Conservation (phyloP, 2,329 filamentous ascomycete genomes). For the Daldinia eschscholtzii region DNA sequence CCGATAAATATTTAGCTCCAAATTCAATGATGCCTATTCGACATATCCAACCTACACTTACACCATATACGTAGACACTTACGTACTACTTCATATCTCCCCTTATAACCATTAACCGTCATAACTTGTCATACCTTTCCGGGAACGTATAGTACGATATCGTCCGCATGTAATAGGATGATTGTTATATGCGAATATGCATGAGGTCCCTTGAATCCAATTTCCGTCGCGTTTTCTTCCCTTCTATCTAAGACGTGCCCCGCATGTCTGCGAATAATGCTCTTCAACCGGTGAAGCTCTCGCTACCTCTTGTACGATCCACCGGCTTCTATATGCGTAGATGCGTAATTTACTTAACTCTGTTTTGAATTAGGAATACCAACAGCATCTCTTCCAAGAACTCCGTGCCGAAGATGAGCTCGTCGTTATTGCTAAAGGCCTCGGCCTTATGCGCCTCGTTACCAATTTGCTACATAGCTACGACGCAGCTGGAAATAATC, state of each 20-base stretch:
- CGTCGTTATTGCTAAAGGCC: constrained; percentile 88
- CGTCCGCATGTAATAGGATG: constrained; percentile 19
- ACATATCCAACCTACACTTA: constrained; percentile 13
- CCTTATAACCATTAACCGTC: not conserved
- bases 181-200: constrained; percentile 44
- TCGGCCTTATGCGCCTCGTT: constrained; percentile 90
- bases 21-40: constrained; percentile 11
- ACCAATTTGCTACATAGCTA: constrained; percentile 98
- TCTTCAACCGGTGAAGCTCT: constrained; percentile 81
- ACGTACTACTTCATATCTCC: constrained; percentile 19
- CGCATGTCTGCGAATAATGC: constrained; percentile 67
- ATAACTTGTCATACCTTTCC: not conserved
- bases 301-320: constrained; percentile 74
- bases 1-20: constrained; percentile 10
- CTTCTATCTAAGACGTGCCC: constrained; percentile 49
- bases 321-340: not conserved
- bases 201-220: constrained; percentile 36
- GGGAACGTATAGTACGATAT: constrained; percentile 9
- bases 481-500: constrained; percentile 93
- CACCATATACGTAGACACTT: constrained; percentile 28
- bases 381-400: constrained; percentile 94
- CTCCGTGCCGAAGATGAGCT: constrained; percentile 92
- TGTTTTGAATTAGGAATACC: constrained; percentile 74
- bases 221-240: constrained; percentile 31
- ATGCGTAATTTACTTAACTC: constrained; percentile 16